phyloP scores from a whole-genome alignment of 179 eudicot genomes.

The Carnegiea gigantea region DNA sequence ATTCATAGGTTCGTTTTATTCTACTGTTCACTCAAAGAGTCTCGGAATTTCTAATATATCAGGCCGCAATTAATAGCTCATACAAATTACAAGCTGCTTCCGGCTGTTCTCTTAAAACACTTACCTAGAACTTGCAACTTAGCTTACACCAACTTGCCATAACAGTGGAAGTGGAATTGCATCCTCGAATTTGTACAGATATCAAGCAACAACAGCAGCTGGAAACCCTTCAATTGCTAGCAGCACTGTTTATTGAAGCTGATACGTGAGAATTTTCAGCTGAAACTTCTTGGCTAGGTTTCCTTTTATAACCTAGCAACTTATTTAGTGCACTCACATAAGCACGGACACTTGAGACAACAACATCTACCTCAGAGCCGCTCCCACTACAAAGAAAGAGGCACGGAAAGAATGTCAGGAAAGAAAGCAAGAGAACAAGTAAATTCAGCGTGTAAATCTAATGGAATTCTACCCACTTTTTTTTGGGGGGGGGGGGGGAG shows the following conservation, averaged over 20 bases:
- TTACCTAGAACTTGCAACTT: neutral
- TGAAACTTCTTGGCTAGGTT: conserved; percentile 21
- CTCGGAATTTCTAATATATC: too few relatives aligned
- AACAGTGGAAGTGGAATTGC: too few relatives aligned
- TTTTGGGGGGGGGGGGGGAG: too few relatives aligned
- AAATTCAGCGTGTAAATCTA: too few relatives aligned
- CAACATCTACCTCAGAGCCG: conserved; percentile 88
- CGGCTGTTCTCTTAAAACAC: neutral
- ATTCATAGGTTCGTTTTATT: too few relatives aligned
- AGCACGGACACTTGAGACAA: conserved; percentile 89
- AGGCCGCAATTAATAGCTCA: neutral
- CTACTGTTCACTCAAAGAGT: neutral
- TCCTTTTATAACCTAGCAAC: conserved; percentile 59
- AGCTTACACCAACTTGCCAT: neutral
- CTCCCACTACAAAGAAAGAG: conserved; percentile 61
- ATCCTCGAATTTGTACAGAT: conserved; percentile 22
- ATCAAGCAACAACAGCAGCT: neutral
- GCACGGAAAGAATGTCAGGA: neutral
- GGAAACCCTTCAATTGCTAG: conserved; percentile 18
- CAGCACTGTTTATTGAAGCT: conserved; percentile 25
- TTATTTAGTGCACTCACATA: conserved; percentile 86
- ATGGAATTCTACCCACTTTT: too few relatives aligned
- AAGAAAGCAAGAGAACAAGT: too few relatives aligned
- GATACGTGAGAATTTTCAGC: conserved; percentile 23
- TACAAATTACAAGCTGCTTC: neutral